These are phyloP conservation scores for Tubosaeta sp. DNA, from an alignment of 768 basidiomycete genomes.

Conservation along the genomic window DNA sequence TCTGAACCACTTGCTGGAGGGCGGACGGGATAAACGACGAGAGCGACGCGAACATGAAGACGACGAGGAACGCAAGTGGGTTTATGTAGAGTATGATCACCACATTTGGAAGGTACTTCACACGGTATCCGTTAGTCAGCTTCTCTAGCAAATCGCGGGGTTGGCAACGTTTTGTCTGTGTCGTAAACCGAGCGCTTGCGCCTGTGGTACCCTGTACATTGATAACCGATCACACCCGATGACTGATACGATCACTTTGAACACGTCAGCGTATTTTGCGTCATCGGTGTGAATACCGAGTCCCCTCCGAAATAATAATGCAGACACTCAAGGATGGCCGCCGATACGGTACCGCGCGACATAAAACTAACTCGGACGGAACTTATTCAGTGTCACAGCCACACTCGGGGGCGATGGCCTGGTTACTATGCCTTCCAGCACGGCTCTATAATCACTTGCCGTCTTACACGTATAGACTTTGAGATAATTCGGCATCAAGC, in stretches of 20 bases:
- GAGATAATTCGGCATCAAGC: neutral
- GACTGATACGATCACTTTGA: neutral
- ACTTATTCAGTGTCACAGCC: too few relatives aligned
- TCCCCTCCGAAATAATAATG: too few relatives aligned
- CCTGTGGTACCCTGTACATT: neutral
- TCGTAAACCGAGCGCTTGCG: too few relatives aligned
- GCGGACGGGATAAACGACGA: conserved; percentile 47
- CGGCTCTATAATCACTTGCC: neutral
- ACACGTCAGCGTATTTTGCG: neutral
- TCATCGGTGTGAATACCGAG: neutral
- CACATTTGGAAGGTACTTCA: conserved; percentile 8
- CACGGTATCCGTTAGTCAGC: conserved; percentile 3
- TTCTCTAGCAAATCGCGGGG: neutral
- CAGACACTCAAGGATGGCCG: too few relatives aligned
- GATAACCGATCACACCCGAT: neutral
- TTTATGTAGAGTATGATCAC: conserved; percentile 11
- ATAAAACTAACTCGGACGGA: too few relatives aligned
- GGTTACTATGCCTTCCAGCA: neutral
- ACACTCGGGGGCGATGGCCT: neutral
- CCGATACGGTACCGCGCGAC: too few relatives aligned
- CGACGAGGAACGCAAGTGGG: neutral
- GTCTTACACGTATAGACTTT: too few relatives aligned
- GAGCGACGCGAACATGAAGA: conserved; percentile 49
- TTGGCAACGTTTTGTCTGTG: neutral
- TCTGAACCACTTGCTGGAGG: conserved; percentile 38